Base-by-base conservation (phyloP, 306 rosid genomes). In the Glycine latifolia region DNA sequence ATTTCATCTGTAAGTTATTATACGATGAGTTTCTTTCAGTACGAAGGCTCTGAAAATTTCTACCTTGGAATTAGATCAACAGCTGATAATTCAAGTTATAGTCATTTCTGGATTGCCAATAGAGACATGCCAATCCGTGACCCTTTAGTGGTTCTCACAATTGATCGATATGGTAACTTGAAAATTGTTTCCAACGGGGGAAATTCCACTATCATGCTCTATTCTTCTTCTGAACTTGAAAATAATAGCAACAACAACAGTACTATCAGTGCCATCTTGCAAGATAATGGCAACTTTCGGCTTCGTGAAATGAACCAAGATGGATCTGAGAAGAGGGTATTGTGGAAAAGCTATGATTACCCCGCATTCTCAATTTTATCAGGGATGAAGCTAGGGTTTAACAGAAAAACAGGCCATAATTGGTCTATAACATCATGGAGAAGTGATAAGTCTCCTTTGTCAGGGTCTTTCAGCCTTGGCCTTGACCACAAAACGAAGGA, bases 401-500 rank as follows among this genome's bases (percentile, higher is more conserved):
- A 72, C 15, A 52, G 31, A 14, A 54, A 52, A 13, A 52, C 31
- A 4, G 77, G 63, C 4, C n/a, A 33, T 0, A 35, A 13, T 33
- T 72, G 35, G 62, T 52, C 63, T 72, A 12, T 72, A n/a, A 72
- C 77, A n/a, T 31, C 48, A 52, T 3, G 77, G 49, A 52, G 63
- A 54, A 72, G 77, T 33, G n/a, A 8, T 0, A 8, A 49, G 2
- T 33, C 62, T 33, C 7, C 17, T 52, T 3, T 8, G 62, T 52
- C 49, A 72, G 77, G 77, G 77, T 72, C 76, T 33, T 71, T 71
- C 62, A 14, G 48, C 62, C 62, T 72, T 72, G 63, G 63, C 1
- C 20, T 72, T 72, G 77, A 52, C 5, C 62, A 62, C 49, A 71
- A 14, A 13, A 52, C 49, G 26, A 72, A 52, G 14, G 9, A 52